phyloP scores from a whole-genome alignment of 495 filamentous ascomycete genomes.

The Thermochaetoides thermophila region DNA sequence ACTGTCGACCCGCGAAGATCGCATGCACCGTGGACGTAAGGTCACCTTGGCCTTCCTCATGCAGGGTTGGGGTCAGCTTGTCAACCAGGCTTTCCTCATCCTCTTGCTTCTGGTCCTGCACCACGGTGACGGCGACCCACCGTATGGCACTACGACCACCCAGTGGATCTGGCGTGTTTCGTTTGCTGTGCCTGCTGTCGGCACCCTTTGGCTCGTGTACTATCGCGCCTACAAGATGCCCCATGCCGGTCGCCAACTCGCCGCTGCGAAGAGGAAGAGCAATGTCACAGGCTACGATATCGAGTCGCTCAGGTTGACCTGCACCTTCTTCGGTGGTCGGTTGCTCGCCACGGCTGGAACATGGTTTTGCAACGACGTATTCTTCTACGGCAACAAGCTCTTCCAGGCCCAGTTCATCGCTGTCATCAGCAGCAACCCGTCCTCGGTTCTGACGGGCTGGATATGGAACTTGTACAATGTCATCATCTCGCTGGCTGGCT shows the following conservation, averaged over 20 bases:
- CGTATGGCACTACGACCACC: constrained; percentile 52
- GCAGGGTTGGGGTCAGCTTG: constrained; percentile 91
- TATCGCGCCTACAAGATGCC: constrained; percentile 86
- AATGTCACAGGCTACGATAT: constrained; percentile 79
- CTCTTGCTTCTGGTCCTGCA: constrained; percentile 69
- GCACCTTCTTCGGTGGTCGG: constrained; percentile 66
- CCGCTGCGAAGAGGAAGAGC: constrained; percentile 64
- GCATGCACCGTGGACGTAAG: constrained; percentile 83
- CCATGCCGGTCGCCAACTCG: constrained; percentile 51
- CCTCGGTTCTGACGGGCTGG: constrained; percentile 67
- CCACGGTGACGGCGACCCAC: constrained; percentile 51
- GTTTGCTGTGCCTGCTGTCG: constrained; percentile 71
- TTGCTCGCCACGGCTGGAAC: constrained; percentile 68
- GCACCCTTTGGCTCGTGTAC: constrained; percentile 84
- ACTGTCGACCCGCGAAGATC: constrained; percentile 75
- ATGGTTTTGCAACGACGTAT: constrained; percentile 88
- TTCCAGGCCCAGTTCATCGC: constrained; percentile 78
- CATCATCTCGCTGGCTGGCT: constrained; percentile 65
- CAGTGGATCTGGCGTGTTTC: constrained; percentile 80
- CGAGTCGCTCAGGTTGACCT: constrained; percentile 58
- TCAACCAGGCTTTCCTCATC: constrained; percentile 79
- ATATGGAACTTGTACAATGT: constrained; percentile 83
- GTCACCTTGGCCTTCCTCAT: constrained; percentile 88
- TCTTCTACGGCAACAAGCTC: constrained; percentile 97
- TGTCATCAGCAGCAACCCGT: constrained; percentile 43